These are phyloP conservation scores for Fonsecaea monophora DNA, from an alignment of 2,329 filamentous ascomycete species.

Conservation along the genomic window DNA sequence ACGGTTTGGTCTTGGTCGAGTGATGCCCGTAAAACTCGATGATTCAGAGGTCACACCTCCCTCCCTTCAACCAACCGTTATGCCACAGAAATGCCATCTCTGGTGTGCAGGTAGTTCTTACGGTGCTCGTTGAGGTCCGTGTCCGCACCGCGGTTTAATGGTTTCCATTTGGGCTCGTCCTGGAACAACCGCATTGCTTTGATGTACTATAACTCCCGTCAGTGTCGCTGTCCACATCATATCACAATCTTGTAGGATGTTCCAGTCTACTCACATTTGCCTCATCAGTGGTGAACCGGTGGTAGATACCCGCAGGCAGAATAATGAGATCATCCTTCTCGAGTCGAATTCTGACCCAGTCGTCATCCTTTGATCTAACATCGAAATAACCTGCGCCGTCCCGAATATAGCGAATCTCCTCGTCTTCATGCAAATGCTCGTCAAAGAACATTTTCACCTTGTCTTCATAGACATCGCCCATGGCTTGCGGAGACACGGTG, in stretches of 20 bases:
- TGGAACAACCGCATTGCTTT: constrained; percentile 97
- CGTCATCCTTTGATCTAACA: constrained; percentile 79
- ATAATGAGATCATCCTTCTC: constrained; percentile 92
- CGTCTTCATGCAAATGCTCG: constrained; percentile 97
- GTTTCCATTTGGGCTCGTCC: constrained; percentile 98
- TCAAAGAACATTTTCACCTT: constrained; percentile 94
- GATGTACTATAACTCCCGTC: constrained; percentile 70
- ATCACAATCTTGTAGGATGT: constrained; percentile 3
- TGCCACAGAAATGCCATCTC: constrained; percentile 33
- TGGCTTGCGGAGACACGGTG: constrained; percentile 80
- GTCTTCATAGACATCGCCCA: constrained; percentile 87
- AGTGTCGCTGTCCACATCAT: background rate
- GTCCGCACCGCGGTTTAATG: constrained; percentile 78
- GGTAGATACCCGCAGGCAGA: constrained; percentile 92
- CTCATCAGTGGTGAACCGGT: constrained; percentile 93
- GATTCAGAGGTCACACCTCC: background rate
- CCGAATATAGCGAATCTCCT: constrained; percentile 95
- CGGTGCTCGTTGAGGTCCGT: constrained; percentile 81
- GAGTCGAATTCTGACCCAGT: constrained; percentile 86
- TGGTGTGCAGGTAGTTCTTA: constrained; percentile 71
- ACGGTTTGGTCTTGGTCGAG: background rate
- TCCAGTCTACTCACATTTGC: constrained; percentile 72
- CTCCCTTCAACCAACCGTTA: background rate
- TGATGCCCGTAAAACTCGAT: background rate
- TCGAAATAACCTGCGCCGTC: constrained; percentile 93